Conservation (phyloP, 164 flowering plant species). For the Aristolochia contorta region DNA sequence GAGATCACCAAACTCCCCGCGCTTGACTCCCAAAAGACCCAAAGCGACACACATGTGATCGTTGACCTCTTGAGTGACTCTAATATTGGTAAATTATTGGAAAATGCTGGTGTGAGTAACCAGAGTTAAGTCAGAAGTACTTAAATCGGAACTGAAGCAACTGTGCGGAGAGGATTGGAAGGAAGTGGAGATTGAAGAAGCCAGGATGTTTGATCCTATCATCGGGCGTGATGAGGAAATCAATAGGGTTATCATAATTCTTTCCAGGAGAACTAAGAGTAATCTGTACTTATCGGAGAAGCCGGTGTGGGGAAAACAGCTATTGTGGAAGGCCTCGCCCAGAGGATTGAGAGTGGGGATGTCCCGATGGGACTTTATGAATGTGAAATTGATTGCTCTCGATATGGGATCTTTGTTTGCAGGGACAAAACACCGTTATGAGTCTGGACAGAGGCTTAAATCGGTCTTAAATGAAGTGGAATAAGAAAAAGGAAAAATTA, state of each 20-base stretch:
- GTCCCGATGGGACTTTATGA: slow-evolving; percentile 67
- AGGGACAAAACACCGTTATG: slow-evolving; percentile 73
- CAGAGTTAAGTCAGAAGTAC: slow-evolving; percentile 57
- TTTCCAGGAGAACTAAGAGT: slow-evolving; percentile 75
- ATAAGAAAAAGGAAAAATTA: slow-evolving; percentile 72
- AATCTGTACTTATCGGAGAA: slow-evolving; percentile 79
- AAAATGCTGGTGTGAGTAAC: slow-evolving; percentile 61
- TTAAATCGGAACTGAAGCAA: too few species aligned
- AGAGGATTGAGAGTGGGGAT: slow-evolving; percentile 72
- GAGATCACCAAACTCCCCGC: slow-evolving; percentile 57
- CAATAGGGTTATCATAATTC: slow-evolving; percentile 53
- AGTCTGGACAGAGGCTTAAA: slow-evolving; percentile 72
- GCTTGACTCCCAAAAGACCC: slow-evolving; percentile 53
- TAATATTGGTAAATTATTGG: slow-evolving; percentile 54
- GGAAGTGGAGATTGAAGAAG: slow-evolving; percentile 79
- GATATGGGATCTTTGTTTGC: slow-evolving; percentile 83
- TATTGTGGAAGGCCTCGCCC: slow-evolving; percentile 82
- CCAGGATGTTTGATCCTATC: slow-evolving; percentile 79
- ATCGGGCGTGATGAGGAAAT: slow-evolving; percentile 89
- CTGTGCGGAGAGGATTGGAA: slow-evolving; percentile 71
- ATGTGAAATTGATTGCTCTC: slow-evolving; percentile 69
- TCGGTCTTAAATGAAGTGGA: slow-evolving; percentile 76
- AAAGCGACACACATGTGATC: slow-evolving; percentile 62
- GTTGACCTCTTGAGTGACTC: slow-evolving; percentile 81
- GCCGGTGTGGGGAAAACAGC: slow-evolving; percentile 92